These are phyloP conservation scores for Pisolithus orientalis DNA, from an alignment of 768 basidiomycete species.

Conservation along the genomic window DNA sequence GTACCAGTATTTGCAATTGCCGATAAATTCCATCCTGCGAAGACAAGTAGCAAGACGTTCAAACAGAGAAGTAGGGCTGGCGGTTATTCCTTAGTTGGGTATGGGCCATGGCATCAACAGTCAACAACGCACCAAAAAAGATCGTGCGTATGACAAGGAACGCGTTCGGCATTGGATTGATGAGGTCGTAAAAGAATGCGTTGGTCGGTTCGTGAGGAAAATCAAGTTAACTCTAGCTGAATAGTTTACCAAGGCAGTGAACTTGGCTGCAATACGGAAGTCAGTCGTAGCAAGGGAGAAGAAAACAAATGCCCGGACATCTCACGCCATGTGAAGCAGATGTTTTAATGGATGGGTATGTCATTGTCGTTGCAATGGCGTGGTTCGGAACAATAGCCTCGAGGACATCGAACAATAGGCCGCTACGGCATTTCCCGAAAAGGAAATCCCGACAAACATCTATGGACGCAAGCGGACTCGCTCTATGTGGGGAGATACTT, in stretches of 20 bases:
- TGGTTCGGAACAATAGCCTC: background rate
- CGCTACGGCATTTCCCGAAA: background rate
- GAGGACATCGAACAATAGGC: background rate
- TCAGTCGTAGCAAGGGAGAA: background rate
- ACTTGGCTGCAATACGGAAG: background rate
- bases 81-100: background rate
- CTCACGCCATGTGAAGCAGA: background rate
- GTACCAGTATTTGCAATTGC: conserved; percentile 29
- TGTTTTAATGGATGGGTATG: background rate
- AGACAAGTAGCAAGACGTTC: conserved; percentile 46
- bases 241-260: background rate
- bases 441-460: background rate
- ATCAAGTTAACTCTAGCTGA: background rate
- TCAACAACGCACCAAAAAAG: conserved; percentile 44
- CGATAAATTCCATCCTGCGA: conserved; percentile 53
- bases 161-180: conserved; percentile 36
- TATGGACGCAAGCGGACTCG: background rate
- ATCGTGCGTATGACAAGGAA: conserved; percentile 55
- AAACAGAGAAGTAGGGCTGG: conserved; percentile 41
- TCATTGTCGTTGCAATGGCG: background rate
- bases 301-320: background rate
- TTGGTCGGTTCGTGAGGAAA: conserved; percentile 12
- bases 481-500: background rate
- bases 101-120: background rate
- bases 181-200: conserved; percentile 2